A percentile compares a stretch with the other conserved stretches of the same genome.
Evolutionary conservation across 2,329 filamentous ascomycete genomes (phyloP).

Genomic region (Sarocladiaceae sp.): DNA sequence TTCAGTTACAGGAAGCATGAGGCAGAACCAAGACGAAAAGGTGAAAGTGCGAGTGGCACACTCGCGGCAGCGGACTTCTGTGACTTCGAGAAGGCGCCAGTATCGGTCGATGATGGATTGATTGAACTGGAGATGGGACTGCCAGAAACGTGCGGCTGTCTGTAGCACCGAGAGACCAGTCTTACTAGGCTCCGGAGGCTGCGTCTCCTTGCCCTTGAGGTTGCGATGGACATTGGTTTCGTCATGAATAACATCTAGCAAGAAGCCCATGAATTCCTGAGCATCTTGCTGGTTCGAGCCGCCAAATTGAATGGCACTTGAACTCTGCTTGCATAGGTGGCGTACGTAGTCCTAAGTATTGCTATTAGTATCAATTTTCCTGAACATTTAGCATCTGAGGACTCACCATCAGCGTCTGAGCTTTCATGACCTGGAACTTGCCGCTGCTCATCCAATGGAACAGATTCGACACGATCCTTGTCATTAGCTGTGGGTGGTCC

Average conservation of each 20-base stretch:
- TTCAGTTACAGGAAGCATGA: constrained; percentile 36
- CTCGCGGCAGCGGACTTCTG: constrained; percentile 63
- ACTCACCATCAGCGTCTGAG: constrained; percentile 55
- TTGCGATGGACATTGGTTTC: constrained; percentile 69
- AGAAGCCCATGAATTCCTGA: constrained; percentile 81
- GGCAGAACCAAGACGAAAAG: constrained; percentile 50
- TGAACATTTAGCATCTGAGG: background rate
- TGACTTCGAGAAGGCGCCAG: constrained; percentile 73
- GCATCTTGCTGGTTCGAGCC: constrained; percentile 82
- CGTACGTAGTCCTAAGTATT: constrained; percentile 50
- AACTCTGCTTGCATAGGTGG: constrained; percentile 29
- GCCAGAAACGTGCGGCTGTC: constrained; percentile 73
- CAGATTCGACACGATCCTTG: constrained; percentile 54
- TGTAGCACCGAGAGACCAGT: constrained; percentile 33
- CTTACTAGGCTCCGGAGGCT: constrained; percentile 25
- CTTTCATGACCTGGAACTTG: constrained; percentile 46
- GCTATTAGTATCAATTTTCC: background rate
- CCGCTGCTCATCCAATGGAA: constrained; percentile 53
- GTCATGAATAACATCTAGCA: constrained; percentile 77
- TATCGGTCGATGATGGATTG: constrained; percentile 73
- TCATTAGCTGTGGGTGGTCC: constrained; percentile 54
- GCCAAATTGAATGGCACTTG: constrained; percentile 50
- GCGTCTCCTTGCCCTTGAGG: constrained; percentile 22
- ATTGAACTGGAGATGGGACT: constrained; percentile 63
- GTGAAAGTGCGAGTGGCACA: constrained; percentile 47